These are phyloP conservation scores for Diaporthe humulicola DNA, from an alignment of 2,329 filamentous ascomycete species.

Conservation along the genomic window DNA sequence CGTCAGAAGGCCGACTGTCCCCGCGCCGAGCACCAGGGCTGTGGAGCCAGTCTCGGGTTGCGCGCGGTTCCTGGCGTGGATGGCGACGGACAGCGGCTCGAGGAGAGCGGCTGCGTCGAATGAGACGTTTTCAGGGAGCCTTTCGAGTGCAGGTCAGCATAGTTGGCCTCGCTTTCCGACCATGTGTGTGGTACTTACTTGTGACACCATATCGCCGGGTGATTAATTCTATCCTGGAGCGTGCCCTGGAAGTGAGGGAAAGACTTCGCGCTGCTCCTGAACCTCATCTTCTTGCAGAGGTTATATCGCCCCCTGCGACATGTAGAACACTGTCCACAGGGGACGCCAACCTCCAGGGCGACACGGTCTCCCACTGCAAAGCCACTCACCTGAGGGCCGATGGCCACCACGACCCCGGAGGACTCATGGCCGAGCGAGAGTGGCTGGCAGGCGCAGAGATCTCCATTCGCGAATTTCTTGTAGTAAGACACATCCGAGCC, in stretches of 20 bases:
- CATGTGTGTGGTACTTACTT: constrained; percentile 58
- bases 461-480: constrained; percentile 79
- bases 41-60: constrained; percentile 64
- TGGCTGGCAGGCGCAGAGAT: constrained; percentile 75
- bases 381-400: constrained; percentile 65
- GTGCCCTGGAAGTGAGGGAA: constrained; percentile 75
- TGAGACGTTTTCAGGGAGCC: constrained; percentile 70
- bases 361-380: constrained; percentile 70
- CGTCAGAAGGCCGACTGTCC: constrained; percentile 73
- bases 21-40: constrained; percentile 74
- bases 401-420: constrained; percentile 68
- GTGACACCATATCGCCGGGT: constrained; percentile 73
- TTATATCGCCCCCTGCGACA: constrained; percentile 71
- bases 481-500: constrained; percentile 80
- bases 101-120: constrained; percentile 72
- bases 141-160: constrained; percentile 47
- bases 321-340: constrained; percentile 64
- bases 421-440: constrained; percentile 76
- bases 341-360: constrained; percentile 69
- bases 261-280: constrained; percentile 73
- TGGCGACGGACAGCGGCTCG: constrained; percentile 72
- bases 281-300: constrained; percentile 72
- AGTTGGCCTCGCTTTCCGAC: not conserved
- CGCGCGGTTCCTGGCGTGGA: constrained; percentile 70
- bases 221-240: constrained; percentile 73